Conservation (phyloP, 75 land plant genomes). For the Ceratopteris richardii region DNA sequence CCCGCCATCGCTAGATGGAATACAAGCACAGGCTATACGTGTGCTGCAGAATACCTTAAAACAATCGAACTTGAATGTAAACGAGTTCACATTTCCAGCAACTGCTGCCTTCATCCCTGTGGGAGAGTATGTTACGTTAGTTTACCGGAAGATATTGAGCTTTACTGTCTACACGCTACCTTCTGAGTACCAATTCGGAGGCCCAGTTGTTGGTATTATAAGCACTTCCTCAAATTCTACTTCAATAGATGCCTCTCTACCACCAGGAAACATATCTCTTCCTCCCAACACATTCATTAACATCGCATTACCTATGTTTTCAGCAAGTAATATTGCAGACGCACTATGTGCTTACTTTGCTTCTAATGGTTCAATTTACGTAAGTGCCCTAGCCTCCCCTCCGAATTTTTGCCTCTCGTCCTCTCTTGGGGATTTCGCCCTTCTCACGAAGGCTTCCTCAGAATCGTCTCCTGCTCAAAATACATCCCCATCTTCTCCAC, state of each 20-base stretch:
- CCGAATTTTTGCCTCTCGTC: neutral
- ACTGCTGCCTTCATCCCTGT: neutral
- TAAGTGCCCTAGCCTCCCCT: neutral
- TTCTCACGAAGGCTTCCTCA: too few relatives aligned
- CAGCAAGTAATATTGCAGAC: too few relatives aligned
- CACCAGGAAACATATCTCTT: too few relatives aligned
- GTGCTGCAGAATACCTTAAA: neutral
- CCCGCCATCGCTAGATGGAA: neutral
- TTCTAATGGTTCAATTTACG: neutral
- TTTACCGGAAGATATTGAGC: neutral
- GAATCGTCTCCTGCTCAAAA: neutral
- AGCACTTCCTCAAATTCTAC: too few relatives aligned
- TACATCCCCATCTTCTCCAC: too few relatives aligned
- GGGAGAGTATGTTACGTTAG: neutral
- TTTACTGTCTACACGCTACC: neutral
- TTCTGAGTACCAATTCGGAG: neutral
- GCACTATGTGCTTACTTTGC: neutral
- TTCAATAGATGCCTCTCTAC: too few relatives aligned
- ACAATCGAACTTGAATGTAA: neutral
- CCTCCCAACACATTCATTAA: too few relatives aligned
- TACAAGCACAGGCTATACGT: neutral
- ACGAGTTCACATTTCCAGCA: neutral
- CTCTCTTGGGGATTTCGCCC: neutral
- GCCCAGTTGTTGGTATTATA: neutral
- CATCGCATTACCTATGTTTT: too few relatives aligned